Evolutionary conservation across 176 grass and related monocot species (phyloP).

Genomic region (Lolium multiflorum): DNA sequence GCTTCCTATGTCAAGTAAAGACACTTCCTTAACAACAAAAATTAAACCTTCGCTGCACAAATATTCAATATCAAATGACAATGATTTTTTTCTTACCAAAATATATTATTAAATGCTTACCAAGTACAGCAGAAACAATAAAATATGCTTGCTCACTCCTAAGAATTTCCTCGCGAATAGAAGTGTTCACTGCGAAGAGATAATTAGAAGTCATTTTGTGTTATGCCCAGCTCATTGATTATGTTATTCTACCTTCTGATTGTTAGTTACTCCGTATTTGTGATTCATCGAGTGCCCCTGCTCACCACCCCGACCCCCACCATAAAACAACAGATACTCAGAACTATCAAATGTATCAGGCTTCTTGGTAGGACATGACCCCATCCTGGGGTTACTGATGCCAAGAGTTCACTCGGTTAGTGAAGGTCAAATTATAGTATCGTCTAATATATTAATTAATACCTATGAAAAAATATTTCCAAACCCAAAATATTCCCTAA

Average conservation of each 20-base stretch:
- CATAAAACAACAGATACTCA: not conserved
- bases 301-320: not conserved
- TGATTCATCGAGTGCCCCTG: too few relatives aligned
- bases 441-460: not conserved
- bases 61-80: too few relatives aligned
- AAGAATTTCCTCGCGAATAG: slow-evolving; percentile 9
- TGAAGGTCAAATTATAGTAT: not conserved
- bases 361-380: not conserved
- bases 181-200: not conserved
- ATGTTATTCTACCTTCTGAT: not conserved
- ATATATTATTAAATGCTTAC: not conserved
- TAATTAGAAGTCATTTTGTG: slow-evolving; percentile 9
- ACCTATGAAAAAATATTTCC: not conserved
- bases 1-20: too few relatives aligned
- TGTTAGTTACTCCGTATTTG: too few relatives aligned
- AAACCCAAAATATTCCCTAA: not conserved
- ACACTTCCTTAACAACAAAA: too few relatives aligned
- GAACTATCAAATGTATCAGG: not conserved
- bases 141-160: not conserved
- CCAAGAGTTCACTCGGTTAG: slow-evolving; percentile 9
- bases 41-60: too few relatives aligned
- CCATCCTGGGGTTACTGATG: not conserved
- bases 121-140: slow-evolving; percentile 19
- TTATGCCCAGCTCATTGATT: not conserved
- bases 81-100: too few relatives aligned